phyloP scores from a whole-genome alignment of 805 yeast species.

The Metschnikowia rubicola region DNA sequence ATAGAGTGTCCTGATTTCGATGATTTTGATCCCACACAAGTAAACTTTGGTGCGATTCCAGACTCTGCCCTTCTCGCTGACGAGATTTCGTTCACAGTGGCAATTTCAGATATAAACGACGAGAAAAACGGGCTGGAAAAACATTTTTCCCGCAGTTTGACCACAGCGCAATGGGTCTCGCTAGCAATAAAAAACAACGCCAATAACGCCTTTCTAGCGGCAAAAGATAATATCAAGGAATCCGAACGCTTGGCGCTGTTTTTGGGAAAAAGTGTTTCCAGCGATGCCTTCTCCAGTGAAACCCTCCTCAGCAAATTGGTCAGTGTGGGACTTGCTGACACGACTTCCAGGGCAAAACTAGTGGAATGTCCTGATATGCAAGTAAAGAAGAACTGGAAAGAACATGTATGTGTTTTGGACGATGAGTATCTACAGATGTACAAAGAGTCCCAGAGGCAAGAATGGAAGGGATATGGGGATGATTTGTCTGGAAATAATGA shows the following conservation, averaged over 20 bases:
- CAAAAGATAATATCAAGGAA: background rate
- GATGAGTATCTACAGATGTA: background rate
- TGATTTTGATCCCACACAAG: conserved; percentile 5
- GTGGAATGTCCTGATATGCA: background rate
- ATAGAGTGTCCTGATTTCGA: conserved; percentile 4
- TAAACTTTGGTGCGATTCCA: conserved; percentile 3
- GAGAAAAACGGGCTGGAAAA: background rate
- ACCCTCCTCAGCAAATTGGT: conserved; percentile 1
- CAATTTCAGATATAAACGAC: background rate
- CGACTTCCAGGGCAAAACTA: background rate
- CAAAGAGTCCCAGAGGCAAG: background rate
- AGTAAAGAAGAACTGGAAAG: background rate
- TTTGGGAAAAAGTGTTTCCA: background rate
- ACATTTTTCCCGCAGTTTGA: background rate
- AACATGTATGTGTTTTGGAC: background rate
- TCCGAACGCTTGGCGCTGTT: background rate
- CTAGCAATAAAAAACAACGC: conserved; percentile 3
- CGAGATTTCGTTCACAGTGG: conserved; percentile 5
- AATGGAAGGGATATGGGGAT: background rate
- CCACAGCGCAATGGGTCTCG: conserved; percentile 6
- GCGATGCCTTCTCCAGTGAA: conserved; percentile 2
- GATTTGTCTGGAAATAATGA: background rate
- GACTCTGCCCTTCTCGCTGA: conserved; percentile 1
- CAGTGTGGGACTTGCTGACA: background rate
- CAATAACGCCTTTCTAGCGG: conserved; percentile 3